Evolutionary conservation across 2,329 filamentous ascomycete species (phyloP), one percentile per base, ranked within the genome.

Genomic region (Colletotrichum magnum): DNA sequence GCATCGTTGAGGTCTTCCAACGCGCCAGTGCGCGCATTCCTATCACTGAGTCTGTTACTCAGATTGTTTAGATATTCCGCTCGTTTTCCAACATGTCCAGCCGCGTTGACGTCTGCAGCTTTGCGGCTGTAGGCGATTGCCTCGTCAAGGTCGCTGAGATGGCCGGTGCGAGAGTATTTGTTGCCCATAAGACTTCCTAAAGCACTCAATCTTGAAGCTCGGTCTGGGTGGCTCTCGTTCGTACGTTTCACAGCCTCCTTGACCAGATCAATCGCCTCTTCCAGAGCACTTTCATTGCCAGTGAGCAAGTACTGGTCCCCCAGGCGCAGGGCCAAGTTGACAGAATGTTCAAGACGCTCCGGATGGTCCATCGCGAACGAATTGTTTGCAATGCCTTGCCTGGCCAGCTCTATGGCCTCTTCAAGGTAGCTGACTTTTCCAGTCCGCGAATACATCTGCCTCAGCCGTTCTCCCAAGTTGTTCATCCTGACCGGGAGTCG

Each of bases 21-120:
- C 1, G 16, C 41, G 0, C 54, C 54, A n/a, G 21, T 16, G 24
- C 32, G 24, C 13, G 41, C 41, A 39, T 47, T 28, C 45, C 5
- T 47, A 39, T 58, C 5, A 0, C 39, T 0, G 0, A 60, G 45
- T 6, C 28, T 12, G 58, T 24, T 36, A 4, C 43, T 26, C 0
- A 60, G 58, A 6, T 39, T 60, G 58, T 15, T 39, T 9, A 26
- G n/a, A 5, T 12, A 32, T 1, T 15, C 28, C 28, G n/a, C 45
- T 24, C 47, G 28, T 21, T 32, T 43, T 15, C 39, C 54, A 18
- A 39, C 39, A 58, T 47, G 54, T 1, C 45, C 41, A 0, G 3
- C 7, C 0, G 41, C 18, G 13, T 7, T 16, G 0, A 0, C 10
- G 0, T 47, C 0, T 0, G 41, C 58, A 15, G 58, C 58, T 51